These are phyloP conservation scores for Metarhizium sp. DNA, from an alignment of 2,329 filamentous ascomycete species.

Conservation along the genomic window DNA sequence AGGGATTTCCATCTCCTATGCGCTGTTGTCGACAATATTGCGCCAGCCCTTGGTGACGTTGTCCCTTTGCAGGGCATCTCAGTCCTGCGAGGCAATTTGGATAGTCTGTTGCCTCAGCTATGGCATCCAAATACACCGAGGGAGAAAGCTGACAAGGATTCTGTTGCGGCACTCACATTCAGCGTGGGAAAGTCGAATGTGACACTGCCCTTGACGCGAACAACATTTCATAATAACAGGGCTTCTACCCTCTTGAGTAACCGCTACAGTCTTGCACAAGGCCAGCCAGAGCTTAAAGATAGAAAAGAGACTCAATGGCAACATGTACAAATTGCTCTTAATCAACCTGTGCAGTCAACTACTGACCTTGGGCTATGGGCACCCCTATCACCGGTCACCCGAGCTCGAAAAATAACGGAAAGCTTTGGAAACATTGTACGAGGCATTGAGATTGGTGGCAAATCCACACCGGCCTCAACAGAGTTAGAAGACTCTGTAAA, in stretches of 20 bases:
- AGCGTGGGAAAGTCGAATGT: slow-evolving; percentile 27
- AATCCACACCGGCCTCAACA: slow-evolving; percentile 51
- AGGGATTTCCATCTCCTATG: slow-evolving; percentile 36
- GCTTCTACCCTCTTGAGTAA: slow-evolving; percentile 46
- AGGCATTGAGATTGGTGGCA: slow-evolving; percentile 41
- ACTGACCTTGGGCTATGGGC: slow-evolving; percentile 21
- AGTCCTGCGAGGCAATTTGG: slow-evolving; percentile 34
- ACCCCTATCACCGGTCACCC: slow-evolving; percentile 54
- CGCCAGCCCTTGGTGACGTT: slow-evolving; percentile 22
- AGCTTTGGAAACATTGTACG: slow-evolving; percentile 74
- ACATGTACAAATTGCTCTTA: slow-evolving; percentile 18
- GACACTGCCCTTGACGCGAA: slow-evolving; percentile 64
- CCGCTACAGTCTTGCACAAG: slow-evolving; percentile 17
- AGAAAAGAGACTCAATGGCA: slow-evolving; percentile 30
- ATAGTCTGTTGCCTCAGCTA: slow-evolving; percentile 33
- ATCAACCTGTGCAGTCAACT: slow-evolving; percentile 11
- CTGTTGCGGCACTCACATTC: slow-evolving; percentile 32
- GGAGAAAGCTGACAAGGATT: slow-evolving; percentile 21
- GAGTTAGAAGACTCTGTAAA: slow-evolving; percentile 62
- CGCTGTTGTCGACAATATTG: slow-evolving; percentile 48
- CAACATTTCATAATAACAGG: slow-evolving; percentile 62
- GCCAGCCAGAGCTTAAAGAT: slow-evolving; percentile 13
- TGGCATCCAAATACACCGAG: slow-evolving; percentile 26
- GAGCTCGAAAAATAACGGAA: slow-evolving; percentile 49
- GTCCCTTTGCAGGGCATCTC: slow-evolving; percentile 36